Percentiles rank a stretch among this genome's conserved stretches.
phyloP scores from a whole-genome alignment of 73 alveolate genomes.

The Stentor roeselii region DNA sequence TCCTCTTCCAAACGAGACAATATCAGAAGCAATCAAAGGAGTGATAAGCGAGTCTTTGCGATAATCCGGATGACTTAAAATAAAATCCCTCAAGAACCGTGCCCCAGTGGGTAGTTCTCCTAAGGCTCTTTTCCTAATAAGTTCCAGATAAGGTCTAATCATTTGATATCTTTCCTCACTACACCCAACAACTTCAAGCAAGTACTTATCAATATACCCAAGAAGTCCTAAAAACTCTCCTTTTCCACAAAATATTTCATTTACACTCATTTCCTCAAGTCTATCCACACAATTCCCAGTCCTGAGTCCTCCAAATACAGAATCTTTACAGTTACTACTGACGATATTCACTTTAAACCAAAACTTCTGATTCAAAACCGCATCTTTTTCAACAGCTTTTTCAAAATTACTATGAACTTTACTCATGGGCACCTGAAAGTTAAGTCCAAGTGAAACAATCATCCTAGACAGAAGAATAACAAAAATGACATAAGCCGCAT shows the following conservation, averaged over 20 bases:
- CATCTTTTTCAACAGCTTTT: constrained; percentile 79
- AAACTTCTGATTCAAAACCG: constrained; percentile 72
- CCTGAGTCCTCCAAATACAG: not conserved
- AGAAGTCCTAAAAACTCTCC: constrained; percentile 47
- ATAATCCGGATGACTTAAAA: constrained; percentile 76
- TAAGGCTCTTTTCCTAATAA: constrained; percentile 63
- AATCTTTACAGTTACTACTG: constrained; percentile 38
- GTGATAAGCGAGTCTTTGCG: constrained; percentile 77
- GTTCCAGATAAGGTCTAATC: constrained; percentile 40
- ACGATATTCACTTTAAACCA: constrained; percentile 71
- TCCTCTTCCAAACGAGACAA: constrained; percentile 32
- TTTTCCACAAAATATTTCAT: constrained; percentile 83
- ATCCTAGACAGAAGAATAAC: constrained; percentile 39
- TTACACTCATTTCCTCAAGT: constrained; percentile 64
- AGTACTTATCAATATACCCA: constrained; percentile 50
- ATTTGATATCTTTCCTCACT: constrained; percentile 38
- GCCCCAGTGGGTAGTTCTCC: constrained; percentile 93
- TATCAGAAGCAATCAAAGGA: constrained; percentile 66
- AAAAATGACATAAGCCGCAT: constrained; percentile 63
- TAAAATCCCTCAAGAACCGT: constrained; percentile 73
- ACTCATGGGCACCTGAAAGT: constrained; percentile 44
- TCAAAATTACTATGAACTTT: constrained; percentile 43
- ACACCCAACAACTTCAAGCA: constrained; percentile 33
- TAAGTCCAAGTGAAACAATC: constrained; percentile 29
- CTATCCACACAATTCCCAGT: constrained; percentile 37